Evolutionary conservation across 768 basidiomycete species (phyloP), one percentile per base, ranked within the genome.

Genomic region (Mycena rosella): DNA sequence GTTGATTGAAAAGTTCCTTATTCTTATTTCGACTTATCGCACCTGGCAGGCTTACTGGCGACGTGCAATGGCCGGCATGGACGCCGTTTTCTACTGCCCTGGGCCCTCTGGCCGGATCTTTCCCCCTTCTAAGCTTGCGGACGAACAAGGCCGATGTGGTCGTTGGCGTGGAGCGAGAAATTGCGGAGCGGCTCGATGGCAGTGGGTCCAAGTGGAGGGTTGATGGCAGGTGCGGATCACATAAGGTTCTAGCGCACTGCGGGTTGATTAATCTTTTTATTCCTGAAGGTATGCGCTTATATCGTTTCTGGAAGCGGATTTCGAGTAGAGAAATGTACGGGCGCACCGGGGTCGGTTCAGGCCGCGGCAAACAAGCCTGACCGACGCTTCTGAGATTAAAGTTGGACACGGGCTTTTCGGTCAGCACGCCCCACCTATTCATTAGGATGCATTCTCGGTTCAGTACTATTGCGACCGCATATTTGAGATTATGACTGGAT

Each of bases 121-220:
- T 97, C 80, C 91, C 93, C 0, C 75, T 98, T 10, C 80, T 98
- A 27, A 95, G 94, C 74, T 80, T 98, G 65, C 87, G 97, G 20
- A 99, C 97, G 1, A 95, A 92, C 83, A 99, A 99, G 78, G 97
- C 97, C 0, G 96, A 98, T 74, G 96, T 98, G 2, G 92, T 91
- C 8, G 95, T 94, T 27, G 97, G 95, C 0, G 84, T 99, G 3
- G 80, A 85, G 1, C 83, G 88, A 71, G 91, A 90, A 0, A 79
- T 89, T 1, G 94, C 88, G 0, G 90, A 92, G 67, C 80, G 83
- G 55, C 79, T 96, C 4, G 92, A 96, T 73, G 78, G 78, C 32
- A 85, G 82, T 51, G 90, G 83, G 8, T 86, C 88, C 74, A 89
- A 88, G 65, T 96, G 95, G 96, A 81, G 93, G 56, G 85, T 90